These are phyloP conservation scores for Quercus engelmannii DNA, from an alignment of 306 rosid genomes.

Conservation along the genomic window DNA sequence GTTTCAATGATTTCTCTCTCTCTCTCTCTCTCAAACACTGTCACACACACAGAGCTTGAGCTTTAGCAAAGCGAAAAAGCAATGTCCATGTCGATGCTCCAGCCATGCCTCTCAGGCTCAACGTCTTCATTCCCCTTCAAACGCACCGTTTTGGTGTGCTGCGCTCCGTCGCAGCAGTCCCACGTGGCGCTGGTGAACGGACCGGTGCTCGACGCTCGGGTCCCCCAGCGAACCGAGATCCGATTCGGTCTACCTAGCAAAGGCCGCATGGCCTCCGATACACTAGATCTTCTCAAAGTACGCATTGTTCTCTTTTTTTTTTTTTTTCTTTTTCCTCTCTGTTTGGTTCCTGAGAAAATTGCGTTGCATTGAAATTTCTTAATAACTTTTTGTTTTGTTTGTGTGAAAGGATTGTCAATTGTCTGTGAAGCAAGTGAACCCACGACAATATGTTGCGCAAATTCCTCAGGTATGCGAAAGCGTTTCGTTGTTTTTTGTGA, in stretches of 20 bases:
- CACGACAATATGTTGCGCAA: constrained; percentile 81
- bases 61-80: constrained; percentile 1
- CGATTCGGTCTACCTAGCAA: constrained; percentile 89
- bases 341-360: neutral
- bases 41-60: neutral
- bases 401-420: constrained; percentile 65
- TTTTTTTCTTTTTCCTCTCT: neutral
- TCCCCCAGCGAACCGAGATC: constrained; percentile 44
- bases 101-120: constrained; percentile 11
- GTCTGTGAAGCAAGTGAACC: constrained; percentile 86
- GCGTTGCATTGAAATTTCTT: neutral
- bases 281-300: constrained; percentile 85
- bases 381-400: neutral
- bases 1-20: neutral
- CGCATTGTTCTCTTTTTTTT: neutral
- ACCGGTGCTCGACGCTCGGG: constrained; percentile 2
- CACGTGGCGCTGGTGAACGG: constrained; percentile 46
- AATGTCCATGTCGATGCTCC: constrained; percentile 21
- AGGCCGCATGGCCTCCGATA: constrained; percentile 85
- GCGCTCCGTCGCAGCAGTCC: constrained; percentile 39
- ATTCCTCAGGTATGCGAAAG: constrained; percentile 63
- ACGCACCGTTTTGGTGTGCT: constrained; percentile 12
- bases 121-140: constrained; percentile 3
- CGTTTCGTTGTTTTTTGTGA: no score
- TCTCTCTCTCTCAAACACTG: neutral